Base-by-base conservation (phyloP, 2,329 filamentous ascomycete genomes). In the Penicillium thymicola region DNA sequence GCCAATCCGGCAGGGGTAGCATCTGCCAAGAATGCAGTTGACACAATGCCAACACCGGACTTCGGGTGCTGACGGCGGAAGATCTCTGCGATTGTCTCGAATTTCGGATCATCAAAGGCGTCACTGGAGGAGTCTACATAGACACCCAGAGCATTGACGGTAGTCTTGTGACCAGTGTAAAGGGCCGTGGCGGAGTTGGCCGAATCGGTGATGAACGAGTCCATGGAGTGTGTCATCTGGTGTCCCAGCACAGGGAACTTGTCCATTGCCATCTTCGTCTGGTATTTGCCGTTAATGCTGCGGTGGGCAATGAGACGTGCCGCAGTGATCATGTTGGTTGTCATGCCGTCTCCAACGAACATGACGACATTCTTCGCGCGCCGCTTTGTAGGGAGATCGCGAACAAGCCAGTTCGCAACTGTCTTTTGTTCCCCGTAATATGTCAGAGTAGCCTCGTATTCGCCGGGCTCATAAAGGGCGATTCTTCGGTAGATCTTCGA, bases 161-260 rank as follows among this genome's bases (percentile, higher is more conserved):
- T 89, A 67, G 85, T 88, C 81, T 94, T 94, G 79, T 94, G 90
- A 34, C 90, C 90, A 25, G 84, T 86, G 77, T 93, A 94, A 18
- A 94, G 79, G 16, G 90, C 89, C 42, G 88, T 90, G 4, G 90
- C 90, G 5, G 88, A 91, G 76, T 94, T 94, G 75, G 90, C 90
- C 59, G 87, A 90, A 73, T 94, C 90, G 37, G 90, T 94, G 70
- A 94, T 93, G 80, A 89, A 93, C 48, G 81, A 86, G 76, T 93
- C 89, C 69, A 94, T 85, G 1, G 89, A 92, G 75, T 93, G 89
- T 11, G 90, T 92, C 87, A 94, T 93, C 76, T 93, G 90, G 72
- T 95, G 90, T 21, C 90, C 90, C 11, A 93, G 71, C n/a, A 92
- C 83, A 3, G 90, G 90, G 75, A 94, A 94, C 69, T 91, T 82